Conservation (phyloP, 805 yeast genomes). For the Candida tammaniensis region DNA sequence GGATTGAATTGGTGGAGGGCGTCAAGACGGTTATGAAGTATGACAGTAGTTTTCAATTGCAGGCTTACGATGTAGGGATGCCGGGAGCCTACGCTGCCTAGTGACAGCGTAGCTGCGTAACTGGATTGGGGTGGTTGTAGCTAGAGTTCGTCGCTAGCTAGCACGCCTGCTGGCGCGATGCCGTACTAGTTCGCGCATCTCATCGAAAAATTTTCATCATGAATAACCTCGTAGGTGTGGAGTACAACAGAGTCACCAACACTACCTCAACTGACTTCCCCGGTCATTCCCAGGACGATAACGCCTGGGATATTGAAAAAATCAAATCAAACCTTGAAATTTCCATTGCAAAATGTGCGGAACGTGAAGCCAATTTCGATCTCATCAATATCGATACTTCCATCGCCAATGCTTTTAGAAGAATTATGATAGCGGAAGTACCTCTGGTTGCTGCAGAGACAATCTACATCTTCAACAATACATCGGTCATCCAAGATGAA, state of each 20-base stretch:
- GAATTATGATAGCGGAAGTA: conserved; percentile 95
- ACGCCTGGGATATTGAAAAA: conserved; percentile 80
- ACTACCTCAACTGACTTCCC: conserved; percentile 91
- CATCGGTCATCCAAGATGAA: conserved; percentile 96
- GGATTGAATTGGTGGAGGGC: conserved; percentile 18
- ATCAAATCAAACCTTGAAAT: conserved; percentile 69
- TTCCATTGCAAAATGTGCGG: conserved; percentile 60
- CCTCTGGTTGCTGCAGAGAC: conserved; percentile 95
- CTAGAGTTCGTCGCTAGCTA: no score
- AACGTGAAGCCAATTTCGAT: conserved; percentile 81
- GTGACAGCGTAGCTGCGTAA: no score
- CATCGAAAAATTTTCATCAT: conserved; percentile 4
- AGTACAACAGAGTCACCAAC: conserved; percentile 87
- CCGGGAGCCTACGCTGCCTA: conserved; percentile 11
- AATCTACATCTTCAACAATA: conserved; percentile 86
- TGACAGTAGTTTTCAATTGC: conserved; percentile 3
- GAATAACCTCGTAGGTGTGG: conserved; percentile 67
- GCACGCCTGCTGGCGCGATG: no score
- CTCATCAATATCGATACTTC: conserved; percentile 85
- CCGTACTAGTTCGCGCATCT: no score
- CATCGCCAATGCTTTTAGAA: conserved; percentile 91
- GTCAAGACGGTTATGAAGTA: conserved; percentile 10
- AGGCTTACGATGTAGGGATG: conserved; percentile 1
- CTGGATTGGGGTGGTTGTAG: no score
- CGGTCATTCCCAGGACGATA: conserved; percentile 61